phyloP scores from a whole-genome alignment of 345 rosid genomes.

The Conringia planisiliqua region DNA sequence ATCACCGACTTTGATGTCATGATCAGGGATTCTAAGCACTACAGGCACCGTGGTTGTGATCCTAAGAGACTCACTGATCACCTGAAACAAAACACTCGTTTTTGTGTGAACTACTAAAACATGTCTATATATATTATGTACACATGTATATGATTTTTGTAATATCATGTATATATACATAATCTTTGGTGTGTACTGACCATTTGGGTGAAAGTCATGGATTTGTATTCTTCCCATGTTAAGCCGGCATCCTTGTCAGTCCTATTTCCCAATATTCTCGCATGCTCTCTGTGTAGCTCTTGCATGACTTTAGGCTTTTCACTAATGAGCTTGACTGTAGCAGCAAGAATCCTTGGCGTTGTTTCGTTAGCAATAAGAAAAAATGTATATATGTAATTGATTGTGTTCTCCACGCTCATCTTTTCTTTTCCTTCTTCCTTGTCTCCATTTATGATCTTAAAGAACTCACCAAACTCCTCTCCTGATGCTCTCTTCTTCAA shows the following conservation, averaged over 20 bases:
- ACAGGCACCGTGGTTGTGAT: background rate
- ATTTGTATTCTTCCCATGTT: conserved; percentile 26
- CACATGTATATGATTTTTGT: too few species aligned
- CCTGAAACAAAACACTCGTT: background rate
- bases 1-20: background rate
- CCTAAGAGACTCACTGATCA: background rate
- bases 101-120: background rate
- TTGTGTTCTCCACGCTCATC: background rate
- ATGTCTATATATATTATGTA: background rate
- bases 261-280: background rate
- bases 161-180: too few species aligned
- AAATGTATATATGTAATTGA: background rate
- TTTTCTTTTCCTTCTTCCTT: background rate
- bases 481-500: conserved; percentile 6
- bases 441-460: conserved; percentile 2
- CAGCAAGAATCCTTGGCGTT: background rate
- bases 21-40: background rate
- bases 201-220: conserved; percentile 32
- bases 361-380: conserved; percentile 18
- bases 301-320: conserved; percentile 9
- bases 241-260: background rate
- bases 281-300: conserved; percentile 20
- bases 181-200: background rate
- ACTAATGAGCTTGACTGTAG: conserved; percentile 5
- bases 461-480: conserved; percentile 11